phyloP scores from a whole-genome alignment of 2,329 filamentous ascomycete genomes.

The Fonsecaea multimorphosa region DNA sequence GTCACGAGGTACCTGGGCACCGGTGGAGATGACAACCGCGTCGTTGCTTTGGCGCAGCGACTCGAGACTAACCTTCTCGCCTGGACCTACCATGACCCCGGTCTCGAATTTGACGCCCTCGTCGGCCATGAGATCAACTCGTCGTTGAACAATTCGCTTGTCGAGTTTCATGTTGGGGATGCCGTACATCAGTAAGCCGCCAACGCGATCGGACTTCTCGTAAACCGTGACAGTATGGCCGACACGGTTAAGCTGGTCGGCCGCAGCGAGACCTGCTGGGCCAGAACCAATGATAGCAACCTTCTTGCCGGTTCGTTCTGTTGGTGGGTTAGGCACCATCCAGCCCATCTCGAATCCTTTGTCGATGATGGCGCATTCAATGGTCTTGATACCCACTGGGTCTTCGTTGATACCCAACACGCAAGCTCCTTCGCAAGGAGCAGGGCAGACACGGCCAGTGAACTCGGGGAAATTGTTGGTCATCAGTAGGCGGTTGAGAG shows the following conservation, averaged over 20 bases:
- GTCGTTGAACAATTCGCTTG: constrained; percentile 94
- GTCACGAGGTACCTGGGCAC: constrained; percentile 90
- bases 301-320: constrained; percentile 83
- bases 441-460: constrained; percentile 94
- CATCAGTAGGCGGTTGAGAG: constrained; percentile 87
- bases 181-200: constrained; percentile 95
- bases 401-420: constrained; percentile 97
- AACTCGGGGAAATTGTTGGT: constrained; percentile 99
- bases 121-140: constrained; percentile 90
- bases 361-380: constrained; percentile 97
- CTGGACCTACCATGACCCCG: constrained; percentile 77
- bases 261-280: constrained; percentile 84
- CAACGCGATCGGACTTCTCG: constrained; percentile 87
- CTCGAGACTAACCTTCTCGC: constrained; percentile 69
- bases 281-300: constrained; percentile 91
- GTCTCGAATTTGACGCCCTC: constrained; percentile 87
- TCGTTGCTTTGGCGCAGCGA: constrained; percentile 77
- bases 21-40: constrained; percentile 88
- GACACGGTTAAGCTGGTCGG: constrained; percentile 92
- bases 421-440: constrained; percentile 94
- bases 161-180: constrained; percentile 99
- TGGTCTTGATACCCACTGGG: constrained; percentile 96
- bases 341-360: constrained; percentile 97
- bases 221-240: constrained; percentile 89
- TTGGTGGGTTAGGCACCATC: constrained; percentile 85